Percentiles rank a stretch among this genome's conserved stretches.
These are phyloP conservation scores for Komagataella populi DNA, from an alignment of 805 yeast species.

Conservation along the genomic window DNA sequence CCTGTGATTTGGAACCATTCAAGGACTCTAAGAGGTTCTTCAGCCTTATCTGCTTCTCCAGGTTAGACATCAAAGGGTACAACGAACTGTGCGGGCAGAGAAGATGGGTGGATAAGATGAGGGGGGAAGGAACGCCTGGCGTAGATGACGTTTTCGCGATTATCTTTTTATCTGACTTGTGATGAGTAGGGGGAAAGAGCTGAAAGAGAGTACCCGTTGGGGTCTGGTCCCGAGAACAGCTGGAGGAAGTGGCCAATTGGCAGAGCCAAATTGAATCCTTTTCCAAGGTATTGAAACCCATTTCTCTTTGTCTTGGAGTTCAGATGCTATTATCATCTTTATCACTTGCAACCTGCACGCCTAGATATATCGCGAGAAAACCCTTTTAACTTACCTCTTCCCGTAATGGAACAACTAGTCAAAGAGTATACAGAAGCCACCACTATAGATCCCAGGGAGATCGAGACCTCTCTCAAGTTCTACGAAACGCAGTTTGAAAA, in stretches of 20 bases:
- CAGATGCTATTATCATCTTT: neutral
- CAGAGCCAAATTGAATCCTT: too few relatives aligned
- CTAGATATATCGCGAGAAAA: neutral
- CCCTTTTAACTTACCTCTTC: neutral
- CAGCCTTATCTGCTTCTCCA: neutral
- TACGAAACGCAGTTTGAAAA: conserved; percentile 22
- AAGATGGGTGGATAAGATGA: neutral
- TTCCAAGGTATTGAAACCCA: neutral
- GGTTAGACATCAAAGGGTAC: neutral
- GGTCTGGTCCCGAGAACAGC: neutral
- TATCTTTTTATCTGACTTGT: neutral
- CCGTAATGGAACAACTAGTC: neutral
- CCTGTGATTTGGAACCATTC: neutral
- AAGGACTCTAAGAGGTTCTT: neutral
- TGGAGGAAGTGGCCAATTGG: neutral
- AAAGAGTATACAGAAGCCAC: neutral
- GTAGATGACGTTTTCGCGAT: neutral
- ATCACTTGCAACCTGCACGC: neutral
- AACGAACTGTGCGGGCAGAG: neutral
- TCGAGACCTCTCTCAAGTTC: neutral
- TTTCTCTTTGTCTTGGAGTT: neutral
- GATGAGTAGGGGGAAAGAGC: neutral
- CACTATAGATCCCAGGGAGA: neutral
- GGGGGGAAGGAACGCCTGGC: neutral
- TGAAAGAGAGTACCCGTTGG: neutral